Base-by-base conservation (phyloP, 2,329 filamentous ascomycete genomes). In the Lasiodiplodia hormozganensis region DNA sequence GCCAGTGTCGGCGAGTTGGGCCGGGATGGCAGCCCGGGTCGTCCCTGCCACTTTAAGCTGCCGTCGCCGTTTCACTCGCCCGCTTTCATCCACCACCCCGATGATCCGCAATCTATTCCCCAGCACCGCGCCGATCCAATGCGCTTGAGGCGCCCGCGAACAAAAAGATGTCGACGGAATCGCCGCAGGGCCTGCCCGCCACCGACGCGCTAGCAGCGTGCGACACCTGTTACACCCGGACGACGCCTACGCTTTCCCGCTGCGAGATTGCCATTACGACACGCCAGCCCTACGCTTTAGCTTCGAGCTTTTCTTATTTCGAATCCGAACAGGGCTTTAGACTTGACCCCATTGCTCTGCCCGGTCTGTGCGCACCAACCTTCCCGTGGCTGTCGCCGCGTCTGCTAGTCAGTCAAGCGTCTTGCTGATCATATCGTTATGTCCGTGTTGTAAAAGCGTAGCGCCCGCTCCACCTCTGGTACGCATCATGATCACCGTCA, bases 51-150 rank as follows among this genome's bases (percentile, higher is more conserved):
- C 16, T 28, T 47, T 62, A 62, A 62, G 43, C 58, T 62, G 58
- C 58, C 43, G 40, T 62, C 40, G 64, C 64, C 64, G 64, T 67
- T 67, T 67, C 64, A 67, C 53, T 23, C 64, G 40, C 53, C 64
- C 64, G 64, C 64, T 67, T 57, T 67, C 53, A 67, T 58, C 64
- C 64, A 49, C 49, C 40, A 25, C 58, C 25, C 58, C 58, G 58
- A 62, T 49, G 43, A 62, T 62, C 58, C 58, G 58, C 58, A 62
- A 51, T 36, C 43, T 60, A 43, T 60, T 38, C 40, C 49, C 18
- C 58, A 38, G 18, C 36, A 57, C 31, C 10, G 3, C 25, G 57
- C 18, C 40, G 58, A 62, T 51, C 58, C 43, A 18, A 51, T 62
- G 43, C 58, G 58, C 58, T 28, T 62, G 58, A 60, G 57, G 57